phyloP scores from a whole-genome alignment of 192 early-diverging fungal species.

The Spinellus fusiger region DNA sequence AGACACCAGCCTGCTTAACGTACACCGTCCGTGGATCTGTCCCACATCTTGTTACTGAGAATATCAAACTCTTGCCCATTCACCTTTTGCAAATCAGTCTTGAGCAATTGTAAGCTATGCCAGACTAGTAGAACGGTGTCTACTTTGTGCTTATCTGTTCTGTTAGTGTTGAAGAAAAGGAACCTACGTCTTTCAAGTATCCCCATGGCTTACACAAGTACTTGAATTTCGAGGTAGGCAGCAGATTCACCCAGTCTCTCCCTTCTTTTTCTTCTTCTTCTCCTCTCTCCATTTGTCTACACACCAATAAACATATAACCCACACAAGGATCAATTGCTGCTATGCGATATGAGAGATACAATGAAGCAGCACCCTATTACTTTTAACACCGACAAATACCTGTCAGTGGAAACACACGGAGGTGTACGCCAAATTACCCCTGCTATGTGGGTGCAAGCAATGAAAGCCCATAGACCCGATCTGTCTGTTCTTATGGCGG shows the following conservation, averaged over 20 bases:
- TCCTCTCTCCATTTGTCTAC: background rate
- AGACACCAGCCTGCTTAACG: slow-evolving; percentile 49
- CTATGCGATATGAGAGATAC: slow-evolving; percentile 48
- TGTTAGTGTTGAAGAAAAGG: slow-evolving; percentile 31
- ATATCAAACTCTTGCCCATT: slow-evolving; percentile 33
- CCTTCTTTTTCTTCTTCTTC: background rate
- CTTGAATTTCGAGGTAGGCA: slow-evolving; percentile 34
- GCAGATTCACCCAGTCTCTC: too few relatives aligned
- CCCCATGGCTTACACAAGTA: slow-evolving; percentile 40
- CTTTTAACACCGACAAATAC: slow-evolving; percentile 44
- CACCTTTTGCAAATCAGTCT: slow-evolving; percentile 39
- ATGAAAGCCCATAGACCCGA: slow-evolving; percentile 44
- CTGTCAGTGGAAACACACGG: slow-evolving; percentile 42
- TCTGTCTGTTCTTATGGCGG: slow-evolving; percentile 34
- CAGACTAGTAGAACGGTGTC: background rate
- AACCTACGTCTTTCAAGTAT: slow-evolving; percentile 32
- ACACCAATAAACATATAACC: background rate
- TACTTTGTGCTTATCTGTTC: background rate
- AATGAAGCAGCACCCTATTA: slow-evolving; percentile 21
- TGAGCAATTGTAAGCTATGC: slow-evolving; percentile 39
- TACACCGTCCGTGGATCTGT: slow-evolving; percentile 48
- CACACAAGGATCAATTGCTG: background rate
- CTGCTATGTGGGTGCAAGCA: slow-evolving; percentile 35
- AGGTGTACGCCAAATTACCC: slow-evolving; percentile 46
- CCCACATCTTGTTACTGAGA: slow-evolving; percentile 50